Evolutionary conservation across 352 stramenopile species (phyloP).

Genomic region (Phytophthora litchii): DNA sequence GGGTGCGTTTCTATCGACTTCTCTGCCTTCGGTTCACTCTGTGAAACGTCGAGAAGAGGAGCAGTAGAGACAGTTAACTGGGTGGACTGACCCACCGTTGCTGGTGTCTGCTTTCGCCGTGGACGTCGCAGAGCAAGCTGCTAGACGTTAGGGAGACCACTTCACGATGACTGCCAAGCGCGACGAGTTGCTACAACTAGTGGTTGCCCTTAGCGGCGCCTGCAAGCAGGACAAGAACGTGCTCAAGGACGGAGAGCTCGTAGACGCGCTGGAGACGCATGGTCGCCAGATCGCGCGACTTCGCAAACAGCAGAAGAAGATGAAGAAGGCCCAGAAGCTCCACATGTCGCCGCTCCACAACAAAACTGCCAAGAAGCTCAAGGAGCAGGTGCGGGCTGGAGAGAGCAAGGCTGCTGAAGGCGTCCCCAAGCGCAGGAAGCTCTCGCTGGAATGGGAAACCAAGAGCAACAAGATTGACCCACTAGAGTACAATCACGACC

Average conservation of each 20-base stretch:
- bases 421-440: conserved; percentile 48
- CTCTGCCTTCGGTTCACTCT: conserved; percentile 20
- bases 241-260: conserved; percentile 68
- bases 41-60: conserved; percentile 21
- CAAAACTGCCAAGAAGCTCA: conserved; percentile 52
- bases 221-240: conserved; percentile 67
- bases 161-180: conserved; percentile 31
- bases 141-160: neutral
- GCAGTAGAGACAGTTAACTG: conserved; percentile 12
- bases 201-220: conserved; percentile 62
- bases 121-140: conserved; percentile 8
- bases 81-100: conserved; percentile 4
- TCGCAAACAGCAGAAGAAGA: conserved; percentile 40
- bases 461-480: conserved; percentile 16
- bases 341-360: conserved; percentile 17
- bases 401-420: conserved; percentile 34
- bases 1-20: conserved; percentile 20
- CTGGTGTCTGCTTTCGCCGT: conserved; percentile 5
- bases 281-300: conserved; percentile 60
- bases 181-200: conserved; percentile 50
- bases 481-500: conserved; percentile 17
- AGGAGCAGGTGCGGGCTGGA: conserved; percentile 27
- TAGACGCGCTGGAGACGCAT: conserved; percentile 63
- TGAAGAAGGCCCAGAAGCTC: conserved; percentile 23
- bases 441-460: conserved; percentile 37